Evolutionary conservation across 2,329 filamentous ascomycete species (phyloP).

Genomic region (Penicillium paneum): DNA sequence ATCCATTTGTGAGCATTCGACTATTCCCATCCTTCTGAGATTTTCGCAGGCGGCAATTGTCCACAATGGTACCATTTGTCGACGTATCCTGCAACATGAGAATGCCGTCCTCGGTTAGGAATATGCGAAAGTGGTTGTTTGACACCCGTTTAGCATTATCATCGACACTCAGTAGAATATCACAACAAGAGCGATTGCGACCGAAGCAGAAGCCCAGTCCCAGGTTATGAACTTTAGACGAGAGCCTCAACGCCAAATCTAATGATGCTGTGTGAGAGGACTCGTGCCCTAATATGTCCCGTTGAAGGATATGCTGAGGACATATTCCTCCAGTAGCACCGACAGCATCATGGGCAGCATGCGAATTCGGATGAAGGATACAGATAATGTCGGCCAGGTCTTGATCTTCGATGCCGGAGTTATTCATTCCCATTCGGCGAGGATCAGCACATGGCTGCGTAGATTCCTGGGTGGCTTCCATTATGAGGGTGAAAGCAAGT

Average conservation of each 20-base stretch:
- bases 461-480: constrained; percentile 57
- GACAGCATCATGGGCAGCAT: constrained; percentile 70
- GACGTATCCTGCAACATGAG: constrained; percentile 93
- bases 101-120: constrained; percentile 76
- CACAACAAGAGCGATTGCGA: constrained; percentile 67
- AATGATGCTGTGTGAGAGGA: constrained; percentile 32
- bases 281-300: constrained; percentile 45
- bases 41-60: constrained; percentile 64
- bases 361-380: constrained; percentile 76
- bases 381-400: constrained; percentile 88
- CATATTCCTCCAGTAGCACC: constrained; percentile 49
- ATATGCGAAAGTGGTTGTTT: constrained; percentile 95
- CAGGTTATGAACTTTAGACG: constrained; percentile 66
- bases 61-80: constrained; percentile 92
- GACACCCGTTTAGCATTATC: constrained; percentile 73
- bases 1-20: constrained; percentile 68
- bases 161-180: constrained; percentile 66
- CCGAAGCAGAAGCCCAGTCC: constrained; percentile 80
- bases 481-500: constrained; percentile 14
- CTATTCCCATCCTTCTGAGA: constrained; percentile 44
- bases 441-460: constrained; percentile 82
- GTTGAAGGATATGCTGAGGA: constrained; percentile 62
- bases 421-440: constrained; percentile 71
- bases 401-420: constrained; percentile 76
- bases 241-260: constrained; percentile 78